Percentiles rank a stretch among this genome's conserved stretches.
Evolutionary conservation across 2,329 filamentous ascomycete genomes (phyloP).

Genomic region (Coleophoma eucalyptorum): DNA sequence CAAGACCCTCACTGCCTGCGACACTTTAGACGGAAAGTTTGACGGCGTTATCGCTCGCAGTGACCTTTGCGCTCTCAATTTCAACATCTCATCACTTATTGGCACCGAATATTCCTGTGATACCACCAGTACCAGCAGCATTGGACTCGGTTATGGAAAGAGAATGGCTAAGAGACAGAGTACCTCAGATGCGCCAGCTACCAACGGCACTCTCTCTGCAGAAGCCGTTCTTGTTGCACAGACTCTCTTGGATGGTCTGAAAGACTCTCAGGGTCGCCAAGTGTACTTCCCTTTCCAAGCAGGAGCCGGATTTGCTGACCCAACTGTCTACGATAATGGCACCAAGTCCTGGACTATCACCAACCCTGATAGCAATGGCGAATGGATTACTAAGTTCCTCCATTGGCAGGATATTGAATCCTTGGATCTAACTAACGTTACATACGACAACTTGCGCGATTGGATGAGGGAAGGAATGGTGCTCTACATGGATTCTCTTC

Average conservation of each 20-base stretch:
- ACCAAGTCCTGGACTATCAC: slow-evolving; percentile 28
- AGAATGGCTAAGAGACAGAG: not conserved
- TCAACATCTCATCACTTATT: slow-evolving; percentile 39
- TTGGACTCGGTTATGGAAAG: not conserved
- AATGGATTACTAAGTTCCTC: slow-evolving; percentile 29
- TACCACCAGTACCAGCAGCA: slow-evolving; percentile 17
- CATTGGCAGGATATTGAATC: slow-evolving; percentile 29
- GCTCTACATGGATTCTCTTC: slow-evolving; percentile 43
- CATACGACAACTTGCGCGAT: slow-evolving; percentile 46
- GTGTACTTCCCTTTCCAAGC: slow-evolving; percentile 37
- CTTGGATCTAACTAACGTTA: slow-evolving; percentile 35
- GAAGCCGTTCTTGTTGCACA: slow-evolving; percentile 22
- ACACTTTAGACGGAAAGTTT: slow-evolving; percentile 4
- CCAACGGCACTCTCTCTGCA: not conserved
- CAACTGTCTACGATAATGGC: slow-evolving; percentile 29
- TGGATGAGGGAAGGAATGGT: slow-evolving; percentile 47
- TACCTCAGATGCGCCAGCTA: not conserved
- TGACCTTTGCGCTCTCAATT: slow-evolving; percentile 37
- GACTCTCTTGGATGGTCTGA: slow-evolving; percentile 33
- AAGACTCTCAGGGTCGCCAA: slow-evolving; percentile 32
- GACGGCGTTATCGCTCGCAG: slow-evolving; percentile 1
- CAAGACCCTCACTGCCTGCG: slow-evolving; percentile 1
- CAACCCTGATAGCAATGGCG: slow-evolving; percentile 30
- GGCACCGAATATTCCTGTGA: slow-evolving; percentile 38
- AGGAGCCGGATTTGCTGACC: slow-evolving; percentile 28